Conservation (phyloP, 139 green algal species). For the Medakamo hakoo region DNA sequence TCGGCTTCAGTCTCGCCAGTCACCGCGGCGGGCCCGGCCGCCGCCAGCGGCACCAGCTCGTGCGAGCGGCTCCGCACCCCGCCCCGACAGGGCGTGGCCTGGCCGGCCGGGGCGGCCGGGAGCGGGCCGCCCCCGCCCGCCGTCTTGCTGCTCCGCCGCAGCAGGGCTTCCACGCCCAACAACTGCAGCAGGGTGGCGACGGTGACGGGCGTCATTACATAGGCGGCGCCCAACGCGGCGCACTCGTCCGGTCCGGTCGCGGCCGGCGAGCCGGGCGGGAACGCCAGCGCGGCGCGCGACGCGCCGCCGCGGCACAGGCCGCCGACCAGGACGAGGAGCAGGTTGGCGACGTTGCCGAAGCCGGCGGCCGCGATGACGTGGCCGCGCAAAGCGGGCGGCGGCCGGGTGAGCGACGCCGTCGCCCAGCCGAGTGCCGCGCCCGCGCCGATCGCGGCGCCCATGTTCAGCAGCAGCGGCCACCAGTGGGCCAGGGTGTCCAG, state of each 20-base stretch:
- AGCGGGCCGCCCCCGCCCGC: too few relatives aligned
- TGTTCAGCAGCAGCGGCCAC: background rate
- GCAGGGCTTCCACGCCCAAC: background rate
- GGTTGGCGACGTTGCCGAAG: background rate
- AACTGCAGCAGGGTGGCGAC: background rate
- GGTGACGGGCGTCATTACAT: background rate
- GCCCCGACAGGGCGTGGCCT: too few relatives aligned
- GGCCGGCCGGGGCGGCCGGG: too few relatives aligned
- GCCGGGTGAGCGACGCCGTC: too few relatives aligned
- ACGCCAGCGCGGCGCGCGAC: background rate
- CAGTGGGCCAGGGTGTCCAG: background rate
- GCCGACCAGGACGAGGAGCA: background rate
- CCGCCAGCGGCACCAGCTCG: background rate
- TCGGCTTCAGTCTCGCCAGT: background rate
- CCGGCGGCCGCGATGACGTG: background rate
- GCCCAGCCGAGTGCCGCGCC: background rate
- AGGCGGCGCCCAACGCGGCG: background rate
- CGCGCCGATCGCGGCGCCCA: background rate
- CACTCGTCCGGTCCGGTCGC: background rate
- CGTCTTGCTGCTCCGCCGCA: background rate
- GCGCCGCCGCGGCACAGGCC: background rate
- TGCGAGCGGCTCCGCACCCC: too few relatives aligned
- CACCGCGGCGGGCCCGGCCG: too few relatives aligned
- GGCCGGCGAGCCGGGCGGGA: too few relatives aligned
- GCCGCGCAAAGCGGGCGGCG: background rate